Base-by-base conservation (phyloP, 345 rosid genomes). In the Populus deltoides region DNA sequence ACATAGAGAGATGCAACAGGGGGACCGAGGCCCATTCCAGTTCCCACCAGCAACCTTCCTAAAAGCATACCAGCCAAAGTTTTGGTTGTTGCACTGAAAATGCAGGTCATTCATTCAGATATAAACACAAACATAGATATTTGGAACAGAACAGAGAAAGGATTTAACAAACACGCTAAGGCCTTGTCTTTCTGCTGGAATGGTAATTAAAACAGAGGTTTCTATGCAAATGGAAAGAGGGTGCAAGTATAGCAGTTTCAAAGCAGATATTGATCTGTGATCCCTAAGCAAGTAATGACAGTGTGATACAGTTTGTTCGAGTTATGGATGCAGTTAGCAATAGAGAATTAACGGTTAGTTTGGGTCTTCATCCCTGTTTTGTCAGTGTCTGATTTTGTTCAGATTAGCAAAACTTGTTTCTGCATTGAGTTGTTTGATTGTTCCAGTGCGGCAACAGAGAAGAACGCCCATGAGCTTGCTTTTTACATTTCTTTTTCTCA, bases 21-120 rank as follows among this genome's bases (percentile, higher is more conserved):
- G 43, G 99, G 98, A 15, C 98, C 98, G 74, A 96, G 75, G 72
- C 99, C 99, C 97, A 96, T 88, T 75, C 99, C 99, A 70, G 85
- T 88, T 77, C 99, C 99, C 82, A 96, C 99, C 77, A 96, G 82
- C 75, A 96, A 88, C 82, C 98, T 87, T 81, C 97, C 97, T 47
- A 94, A 69, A 70, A 94, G 96, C 98, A 94, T 94, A 63, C 90
- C 92, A 75, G 80, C 84, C 71, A 92, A 87, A 70, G 84, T 92
- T 82, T 81, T 85, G 72, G 93, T 75, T 74, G 81, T 76, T 57
- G 97, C 98, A 80, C 98, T 94, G 97, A 74, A 79, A 74, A 81
- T 79, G 41, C 62, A 78, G 53, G 36, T 33, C 36, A 77, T 66
- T 43, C 55, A 27, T 75, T 39, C 20, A 61, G 69, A 45, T 61